Conservation (phyloP, 2,329 filamentous ascomycete species). For the Exutisphaerella laricina region DNA sequence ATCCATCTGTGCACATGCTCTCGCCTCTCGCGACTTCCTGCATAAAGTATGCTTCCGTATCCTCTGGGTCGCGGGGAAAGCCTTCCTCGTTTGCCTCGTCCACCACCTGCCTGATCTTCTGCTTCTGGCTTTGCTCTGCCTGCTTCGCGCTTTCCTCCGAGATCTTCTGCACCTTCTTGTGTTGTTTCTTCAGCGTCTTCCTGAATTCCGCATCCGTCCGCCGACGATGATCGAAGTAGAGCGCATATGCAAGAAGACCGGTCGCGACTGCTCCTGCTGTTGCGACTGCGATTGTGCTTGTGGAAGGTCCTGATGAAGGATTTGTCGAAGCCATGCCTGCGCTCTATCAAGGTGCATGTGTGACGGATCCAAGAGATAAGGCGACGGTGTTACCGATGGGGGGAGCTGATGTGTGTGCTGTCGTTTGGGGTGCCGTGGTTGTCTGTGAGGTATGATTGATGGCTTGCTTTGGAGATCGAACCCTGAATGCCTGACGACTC, state of each 20-base stretch:
- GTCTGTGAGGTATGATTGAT: neutral
- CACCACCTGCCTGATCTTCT: conserved; percentile 68
- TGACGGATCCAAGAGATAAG: neutral
- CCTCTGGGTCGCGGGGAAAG: conserved; percentile 83
- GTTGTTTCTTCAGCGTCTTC: conserved; percentile 63
- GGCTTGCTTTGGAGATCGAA: neutral
- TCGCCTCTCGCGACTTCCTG: conserved; percentile 88
- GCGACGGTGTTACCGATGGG: conserved; percentile 1
- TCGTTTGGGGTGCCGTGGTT: neutral
- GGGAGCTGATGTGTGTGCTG: neutral
- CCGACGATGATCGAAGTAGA: conserved; percentile 62
- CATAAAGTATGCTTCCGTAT: conserved; percentile 96
- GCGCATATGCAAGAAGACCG: conserved; percentile 57
- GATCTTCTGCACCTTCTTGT: conserved; percentile 64
- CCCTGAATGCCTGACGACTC: too few species aligned
- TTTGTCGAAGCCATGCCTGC: conserved; percentile 35
- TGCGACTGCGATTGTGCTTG: conserved; percentile 54
- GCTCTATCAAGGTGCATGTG: too few species aligned
- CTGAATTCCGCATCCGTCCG: conserved; percentile 60
- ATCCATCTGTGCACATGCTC: conserved; percentile 73
- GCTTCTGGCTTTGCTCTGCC: conserved; percentile 60
- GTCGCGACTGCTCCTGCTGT: conserved; percentile 55
- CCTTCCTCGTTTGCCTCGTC: conserved; percentile 83
- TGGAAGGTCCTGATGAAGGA: conserved; percentile 41
- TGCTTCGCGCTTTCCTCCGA: conserved; percentile 68